phyloP scores from a whole-genome alignment of 345 rosid species.

The Raphanus sativus region DNA sequence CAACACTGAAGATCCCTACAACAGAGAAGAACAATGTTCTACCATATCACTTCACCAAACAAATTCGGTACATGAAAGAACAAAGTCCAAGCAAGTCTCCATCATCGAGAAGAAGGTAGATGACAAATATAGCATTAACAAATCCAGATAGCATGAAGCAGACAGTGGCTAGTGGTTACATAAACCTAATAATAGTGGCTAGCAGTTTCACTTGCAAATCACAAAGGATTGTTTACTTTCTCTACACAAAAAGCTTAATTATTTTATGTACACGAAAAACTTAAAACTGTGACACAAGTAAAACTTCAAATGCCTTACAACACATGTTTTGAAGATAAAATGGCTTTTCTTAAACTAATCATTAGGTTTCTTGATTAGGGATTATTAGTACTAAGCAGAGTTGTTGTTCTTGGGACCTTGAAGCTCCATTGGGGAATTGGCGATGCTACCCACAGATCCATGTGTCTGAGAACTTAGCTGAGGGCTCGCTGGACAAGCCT shows the following conservation, averaged over 20 bases:
- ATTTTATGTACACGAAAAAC: neutral
- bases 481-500: slow-evolving; percentile 88
- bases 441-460: slow-evolving; percentile 88
- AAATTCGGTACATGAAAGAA: too few relatives aligned
- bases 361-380: slow-evolving; percentile 16
- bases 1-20: too few relatives aligned
- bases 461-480: slow-evolving; percentile 91
- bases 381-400: slow-evolving; percentile 50
- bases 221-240: neutral
- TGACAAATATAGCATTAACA: neutral
- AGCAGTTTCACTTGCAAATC: slow-evolving; percentile 5
- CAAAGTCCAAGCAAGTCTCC: too few relatives aligned
- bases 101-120: too few relatives aligned
- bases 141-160: too few relatives aligned
- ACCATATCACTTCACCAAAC: too few relatives aligned
- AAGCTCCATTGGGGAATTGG: slow-evolving; percentile 88
- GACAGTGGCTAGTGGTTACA: neutral
- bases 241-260: neutral
- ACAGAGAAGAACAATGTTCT: too few relatives aligned
- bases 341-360: neutral
- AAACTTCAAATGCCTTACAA: slow-evolving; percentile 23
- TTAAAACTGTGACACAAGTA: neutral
- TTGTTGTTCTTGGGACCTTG: slow-evolving; percentile 89
- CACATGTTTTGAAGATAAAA: slow-evolving; percentile 14
- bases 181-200: neutral